Base-by-base conservation (phyloP, 306 rosid species). In the Sindora glabra region DNA sequence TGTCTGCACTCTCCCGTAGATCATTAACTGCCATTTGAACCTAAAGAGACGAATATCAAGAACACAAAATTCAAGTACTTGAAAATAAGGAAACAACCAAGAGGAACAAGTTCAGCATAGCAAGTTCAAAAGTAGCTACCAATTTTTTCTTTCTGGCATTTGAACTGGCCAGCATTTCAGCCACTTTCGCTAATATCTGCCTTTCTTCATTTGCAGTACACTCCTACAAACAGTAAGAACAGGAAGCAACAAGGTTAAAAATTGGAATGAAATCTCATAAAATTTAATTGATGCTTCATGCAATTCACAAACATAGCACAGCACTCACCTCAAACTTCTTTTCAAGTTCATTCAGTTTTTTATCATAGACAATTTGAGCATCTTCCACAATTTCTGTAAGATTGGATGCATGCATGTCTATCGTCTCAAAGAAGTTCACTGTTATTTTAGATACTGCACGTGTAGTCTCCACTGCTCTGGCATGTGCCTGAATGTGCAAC, bases 131-230 rank as follows among this genome's bases (percentile, higher is more conserved):
- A 59, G 40, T 47, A 62, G 44, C 4, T 82, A 89, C 99, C 95
- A 94, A 68, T 71, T 68, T 79, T 81, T 80, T 94, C 94, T 94
- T 94, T 79, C 99, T 89, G 49, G 90, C 78, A 36, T 82, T 90
- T 74, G 97, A 90, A 78, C 77, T 84, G 50, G 94, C 90, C 45
- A 90, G 88, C 79, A 94, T 79, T 79, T 94, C 97, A 12, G 99
- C 97, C 74, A 94, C 91, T 81, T 94, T 94, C 64, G 79, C 84
- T 68, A 94, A 71, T 48, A 94, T 57, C 68, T 94, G 91, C 42
- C 75, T 87, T 78, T 89, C 97, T 78, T 94, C 99, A 62, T 73
- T 74, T 53, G 95, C 95, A 77, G 99, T 89, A 56, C 97, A 94
- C 77, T 84, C 97, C 99, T 94, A 64, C 27, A 77, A 5, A 51